phyloP scores from a whole-genome alignment of 2,329 filamentous ascomycete genomes.

The Tothia fuscella region DNA sequence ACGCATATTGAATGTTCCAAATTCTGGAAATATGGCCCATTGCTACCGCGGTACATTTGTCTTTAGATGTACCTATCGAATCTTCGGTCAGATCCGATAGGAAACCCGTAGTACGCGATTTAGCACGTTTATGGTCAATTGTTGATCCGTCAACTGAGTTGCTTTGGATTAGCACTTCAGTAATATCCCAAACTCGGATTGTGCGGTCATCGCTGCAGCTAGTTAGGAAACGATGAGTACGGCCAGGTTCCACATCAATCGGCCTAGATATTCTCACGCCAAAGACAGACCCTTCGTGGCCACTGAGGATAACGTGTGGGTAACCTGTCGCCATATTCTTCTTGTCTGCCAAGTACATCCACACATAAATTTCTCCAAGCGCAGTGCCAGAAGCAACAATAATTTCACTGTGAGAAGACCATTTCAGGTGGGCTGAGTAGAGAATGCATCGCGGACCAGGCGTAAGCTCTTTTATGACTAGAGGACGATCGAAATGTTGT shows the following conservation, averaged over 20 bases:
- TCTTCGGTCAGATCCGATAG: constrained; percentile 51
- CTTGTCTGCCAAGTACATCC: constrained; percentile 51
- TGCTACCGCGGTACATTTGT: constrained; percentile 50
- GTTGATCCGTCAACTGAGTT: neutral
- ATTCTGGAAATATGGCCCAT: constrained; percentile 88
- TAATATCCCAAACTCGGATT: constrained; percentile 42
- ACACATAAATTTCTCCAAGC: constrained; percentile 87
- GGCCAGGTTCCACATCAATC: constrained; percentile 22
- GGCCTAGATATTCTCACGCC: constrained; percentile 63
- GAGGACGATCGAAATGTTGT: constrained; percentile 20
- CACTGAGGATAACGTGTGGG: constrained; percentile 46
- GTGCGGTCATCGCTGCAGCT: constrained; percentile 95
- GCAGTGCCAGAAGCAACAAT: constrained; percentile 82
- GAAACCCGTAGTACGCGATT: constrained; percentile 12
- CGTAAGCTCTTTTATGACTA: constrained; percentile 40
- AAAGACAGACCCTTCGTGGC: constrained; percentile 89
- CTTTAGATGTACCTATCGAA: neutral
- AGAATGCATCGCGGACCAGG: constrained; percentile 71
- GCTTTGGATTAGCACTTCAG: neutral
- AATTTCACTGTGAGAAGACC: constrained; percentile 45
- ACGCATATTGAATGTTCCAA: constrained; percentile 67
- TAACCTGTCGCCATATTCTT: constrained; percentile 18
- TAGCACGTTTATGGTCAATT: neutral
- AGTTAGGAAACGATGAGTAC: constrained; percentile 52
- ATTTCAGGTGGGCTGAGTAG: constrained; percentile 68